Evolutionary conservation across 73 alveolate species (phyloP).

Genomic region (Tetrahymena borealis): DNA sequence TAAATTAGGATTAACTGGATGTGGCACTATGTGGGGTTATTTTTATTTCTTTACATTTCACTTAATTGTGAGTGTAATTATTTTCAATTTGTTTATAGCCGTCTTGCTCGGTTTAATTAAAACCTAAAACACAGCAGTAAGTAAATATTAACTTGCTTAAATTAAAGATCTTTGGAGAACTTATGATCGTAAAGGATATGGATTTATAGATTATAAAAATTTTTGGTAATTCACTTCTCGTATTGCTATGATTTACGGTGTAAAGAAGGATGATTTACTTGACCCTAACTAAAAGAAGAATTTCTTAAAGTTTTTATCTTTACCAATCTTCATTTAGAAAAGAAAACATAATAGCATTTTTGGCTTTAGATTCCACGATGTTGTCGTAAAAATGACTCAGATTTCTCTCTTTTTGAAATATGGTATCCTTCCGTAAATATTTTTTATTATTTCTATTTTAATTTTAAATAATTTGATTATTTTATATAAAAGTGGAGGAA

Average conservation of each 20-base stretch:
- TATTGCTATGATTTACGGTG: conserved; percentile 41
- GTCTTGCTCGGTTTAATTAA: conserved; percentile 22
- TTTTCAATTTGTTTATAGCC: conserved; percentile 24
- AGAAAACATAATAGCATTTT: background rate
- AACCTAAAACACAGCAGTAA: conserved; percentile 26
- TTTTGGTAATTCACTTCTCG: conserved; percentile 40
- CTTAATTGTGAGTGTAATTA: conserved; percentile 27
- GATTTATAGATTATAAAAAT: conserved; percentile 23
- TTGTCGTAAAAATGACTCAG: conserved; percentile 14
- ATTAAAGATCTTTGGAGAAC: conserved; percentile 25
- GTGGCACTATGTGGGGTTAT: conserved; percentile 39
- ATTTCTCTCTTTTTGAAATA: conserved; percentile 29
- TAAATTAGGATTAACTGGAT: conserved; percentile 2
- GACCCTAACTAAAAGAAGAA: conserved; percentile 37
- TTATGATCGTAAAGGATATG: conserved; percentile 34
- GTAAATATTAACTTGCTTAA: conserved; percentile 33
- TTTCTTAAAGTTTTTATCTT: conserved; percentile 18
- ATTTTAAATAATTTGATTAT: background rate
- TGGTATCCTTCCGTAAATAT: conserved; percentile 3
- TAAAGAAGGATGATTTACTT: conserved; percentile 25
- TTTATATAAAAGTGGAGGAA: background rate
- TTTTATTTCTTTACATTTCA: conserved; percentile 24
- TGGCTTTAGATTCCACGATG: conserved; percentile 42
- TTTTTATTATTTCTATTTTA: background rate
- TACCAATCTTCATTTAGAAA: conserved; percentile 18